Evolutionary conservation across 805 yeast species (phyloP), one percentile per base, ranked within the genome.

Genomic region (Sugiyamaella mastotermitis): DNA sequence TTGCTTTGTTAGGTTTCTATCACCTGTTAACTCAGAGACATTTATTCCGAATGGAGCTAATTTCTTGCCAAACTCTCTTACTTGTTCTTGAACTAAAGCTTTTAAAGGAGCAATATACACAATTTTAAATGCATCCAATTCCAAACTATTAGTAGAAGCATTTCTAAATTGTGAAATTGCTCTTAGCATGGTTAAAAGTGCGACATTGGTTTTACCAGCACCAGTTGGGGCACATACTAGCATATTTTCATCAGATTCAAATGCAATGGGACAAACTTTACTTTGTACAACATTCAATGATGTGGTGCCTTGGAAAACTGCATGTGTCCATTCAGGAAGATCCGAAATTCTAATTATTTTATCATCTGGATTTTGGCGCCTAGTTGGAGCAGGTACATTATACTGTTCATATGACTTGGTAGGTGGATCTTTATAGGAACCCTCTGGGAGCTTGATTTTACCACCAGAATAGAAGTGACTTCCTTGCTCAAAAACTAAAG

Each of bases 131-230:
- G 69, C 68, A 17, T 72, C 62, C 17, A 78, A 48, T 17, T 69
- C 64, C 8, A 85, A 57, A 10, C 16, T 5, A 13, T 18, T 14
- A 9, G n/a, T 16, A 10, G 14, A 53, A 3, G 52, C 52, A 32
- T 68, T 61, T 51, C 80, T 64, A 53, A 61, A 73, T 33, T 78
- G 69, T 0, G 74, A 62, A 15, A 88, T 55, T 0, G 82, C 66
- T 34, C 80, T 62, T n/a, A 88, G 64, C 3, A 84, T 69, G 0
- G 95, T 68, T 32, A 92, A 61, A 79, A 92, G 75, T 0, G 99
- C 99, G 20, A 92, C 95, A 57, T 92, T 92, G 16, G 98, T 90
- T 57, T 90, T 90, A 64, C 98, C 98, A 2, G 96, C 96, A 65
- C 98, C 98, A 0, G 98, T 90, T 5, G 98, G 98, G 1, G 98